Percentiles rank a stretch among this genome's conserved stretches.
Evolutionary conservation across 345 rosid genomes (phyloP).

Genomic region (Eucalyptus camaldulensis): DNA sequence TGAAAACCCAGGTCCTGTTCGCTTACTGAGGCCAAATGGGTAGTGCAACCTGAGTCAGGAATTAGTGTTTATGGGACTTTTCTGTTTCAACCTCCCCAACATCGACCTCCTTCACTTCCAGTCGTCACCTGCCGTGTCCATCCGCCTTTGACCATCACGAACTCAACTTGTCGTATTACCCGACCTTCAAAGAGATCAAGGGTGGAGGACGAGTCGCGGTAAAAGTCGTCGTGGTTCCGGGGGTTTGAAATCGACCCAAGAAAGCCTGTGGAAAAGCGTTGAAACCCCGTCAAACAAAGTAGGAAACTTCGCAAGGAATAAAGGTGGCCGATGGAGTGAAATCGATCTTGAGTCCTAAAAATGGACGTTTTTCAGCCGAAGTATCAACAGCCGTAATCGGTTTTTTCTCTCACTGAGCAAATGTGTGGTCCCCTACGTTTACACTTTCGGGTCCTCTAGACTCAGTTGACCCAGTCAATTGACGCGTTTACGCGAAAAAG

Average conservation of each 20-base stretch:
- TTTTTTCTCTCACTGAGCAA: neutral
- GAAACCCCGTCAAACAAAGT: neutral
- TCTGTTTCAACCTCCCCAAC: neutral
- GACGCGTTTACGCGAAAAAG: neutral
- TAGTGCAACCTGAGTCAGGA: neutral
- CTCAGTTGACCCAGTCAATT: neutral
- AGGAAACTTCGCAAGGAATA: neutral
- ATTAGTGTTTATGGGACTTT: neutral
- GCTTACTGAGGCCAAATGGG: neutral
- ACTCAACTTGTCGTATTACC: neutral
- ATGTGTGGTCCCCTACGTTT: neutral
- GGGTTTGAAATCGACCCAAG: too few species aligned
- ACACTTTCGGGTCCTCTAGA: neutral
- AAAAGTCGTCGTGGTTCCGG: too few species aligned
- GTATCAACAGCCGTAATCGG: neutral
- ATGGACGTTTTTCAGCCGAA: neutral
- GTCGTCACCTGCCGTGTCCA: neutral
- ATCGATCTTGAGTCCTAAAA: neutral
- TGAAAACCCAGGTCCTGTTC: neutral
- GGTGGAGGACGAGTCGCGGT: neutral
- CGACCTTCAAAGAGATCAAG: neutral
- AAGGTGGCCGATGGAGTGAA: neutral
- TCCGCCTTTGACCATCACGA: neutral
- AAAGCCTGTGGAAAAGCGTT: neutral
- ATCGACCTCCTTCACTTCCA: neutral